phyloP scores from a whole-genome alignment of 352 stramenopile genomes.

The Phytophthora ohioensis region DNA sequence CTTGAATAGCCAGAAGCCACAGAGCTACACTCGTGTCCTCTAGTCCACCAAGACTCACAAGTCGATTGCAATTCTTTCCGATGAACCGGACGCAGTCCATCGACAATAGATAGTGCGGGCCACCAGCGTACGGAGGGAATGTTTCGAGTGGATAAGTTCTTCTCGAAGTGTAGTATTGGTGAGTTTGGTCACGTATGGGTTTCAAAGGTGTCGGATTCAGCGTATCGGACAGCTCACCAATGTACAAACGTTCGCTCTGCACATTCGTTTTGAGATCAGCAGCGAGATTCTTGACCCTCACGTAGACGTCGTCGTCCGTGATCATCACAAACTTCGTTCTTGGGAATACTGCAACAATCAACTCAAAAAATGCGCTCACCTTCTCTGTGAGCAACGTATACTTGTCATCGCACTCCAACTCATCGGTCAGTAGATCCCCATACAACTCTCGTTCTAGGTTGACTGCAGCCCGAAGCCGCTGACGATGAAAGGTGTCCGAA shows the following conservation, averaged over 20 bases:
- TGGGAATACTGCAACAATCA: not conserved
- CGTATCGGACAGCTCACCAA: conserved; percentile 5
- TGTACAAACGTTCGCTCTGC: conserved; percentile 19
- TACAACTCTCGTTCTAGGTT: conserved; percentile 38
- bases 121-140: conserved; percentile 45
- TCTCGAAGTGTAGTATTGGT: conserved; percentile 1
- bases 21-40: conserved; percentile 68
- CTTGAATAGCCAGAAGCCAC: conserved; percentile 63
- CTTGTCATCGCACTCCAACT: conserved; percentile 54
- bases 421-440: conserved; percentile 51
- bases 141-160: conserved; percentile 37
- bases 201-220: conserved; percentile 16
- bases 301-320: conserved; percentile 60
- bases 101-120: conserved; percentile 54
- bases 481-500: not conserved
- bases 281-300: conserved; percentile 25
- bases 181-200: conserved; percentile 30
- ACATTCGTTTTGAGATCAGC: not conserved
- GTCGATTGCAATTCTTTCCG: conserved; percentile 34
- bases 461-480: conserved; percentile 16
- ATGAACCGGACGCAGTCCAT: conserved; percentile 57
- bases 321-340: conserved; percentile 51
- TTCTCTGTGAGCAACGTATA: conserved; percentile 59
- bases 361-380: conserved; percentile 34
- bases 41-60: conserved; percentile 42